Base-by-base conservation (phyloP, 768 basidiomycete genomes). In the Kwoniella dendrophila region DNA sequence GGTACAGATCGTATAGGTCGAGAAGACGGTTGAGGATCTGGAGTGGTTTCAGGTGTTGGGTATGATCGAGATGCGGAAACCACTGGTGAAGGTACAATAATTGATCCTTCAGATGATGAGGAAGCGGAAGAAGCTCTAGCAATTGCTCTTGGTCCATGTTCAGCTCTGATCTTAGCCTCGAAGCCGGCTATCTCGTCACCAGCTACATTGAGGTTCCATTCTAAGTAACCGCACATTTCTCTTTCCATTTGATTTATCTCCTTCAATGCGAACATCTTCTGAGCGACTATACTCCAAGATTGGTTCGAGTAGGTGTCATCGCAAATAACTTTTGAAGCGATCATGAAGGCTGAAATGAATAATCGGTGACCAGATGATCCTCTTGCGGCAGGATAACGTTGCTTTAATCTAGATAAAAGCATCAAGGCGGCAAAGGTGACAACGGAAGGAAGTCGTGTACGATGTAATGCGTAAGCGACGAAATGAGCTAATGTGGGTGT, bases 241-340 rank as follows among this genome's bases (percentile, higher is more conserved):
- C 91, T 82, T 81, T 94, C 92, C 92, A 94, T 93, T 83, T 94
- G 92, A 79, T 96, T 96, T 73, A 96, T 88, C 83, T 94, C 92
- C 47, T 89, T 84, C 6, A 94, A 81, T 1, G 83, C 81, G 71
- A 93, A 94, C 85, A 92, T 88, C 29, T 86, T 87, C 78, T 93
- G 90, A 0, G 89, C 91, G 40, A 94, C 92, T 45, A 93, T 88
- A 4, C 86, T 85, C 92, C 92, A 94, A 0, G 88, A 90, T 75
- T 92, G 91, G 84, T 93, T 93, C 16, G 89, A 90, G 77, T 93
- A 94, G 0, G 90, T 93, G 70, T 93, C 91, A 81, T 94, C 91
- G 80, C 91, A 92, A 50, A 92, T 88, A n/a, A 92, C 88, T 74
- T 92, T 92, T 10, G 87, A 88, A 2, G 90, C 86, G 73, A 93